Conservation (phyloP, 352 stramenopile genomes). For the Pythium brachiatum region DNA sequence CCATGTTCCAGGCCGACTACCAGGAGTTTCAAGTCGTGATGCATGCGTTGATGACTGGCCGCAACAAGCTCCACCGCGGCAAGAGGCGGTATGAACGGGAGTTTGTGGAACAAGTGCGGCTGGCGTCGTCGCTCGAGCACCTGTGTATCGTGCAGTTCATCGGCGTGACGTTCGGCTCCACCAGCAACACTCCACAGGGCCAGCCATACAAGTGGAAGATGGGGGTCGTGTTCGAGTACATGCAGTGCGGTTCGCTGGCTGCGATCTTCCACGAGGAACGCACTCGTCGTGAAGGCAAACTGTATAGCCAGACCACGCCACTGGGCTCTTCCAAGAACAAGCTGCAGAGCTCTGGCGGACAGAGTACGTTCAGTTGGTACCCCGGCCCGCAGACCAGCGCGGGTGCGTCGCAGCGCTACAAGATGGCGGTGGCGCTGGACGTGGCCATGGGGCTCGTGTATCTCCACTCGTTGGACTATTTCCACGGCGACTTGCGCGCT, state of each 20-base stretch:
- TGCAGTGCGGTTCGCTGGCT: slow-evolving; percentile 60
- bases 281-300: slow-evolving; percentile 53
- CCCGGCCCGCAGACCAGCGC: slow-evolving; percentile 46
- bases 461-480: slow-evolving; percentile 57
- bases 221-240: slow-evolving; percentile 74
- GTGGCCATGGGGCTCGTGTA: slow-evolving; percentile 81
- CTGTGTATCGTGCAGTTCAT: slow-evolving; percentile 78
- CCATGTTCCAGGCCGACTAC: slow-evolving; percentile 62
- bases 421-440: slow-evolving; percentile 75
- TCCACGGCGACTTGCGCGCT: slow-evolving; percentile 56
- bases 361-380: slow-evolving; percentile 25
- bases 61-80: slow-evolving; percentile 41
- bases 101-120: slow-evolving; percentile 67
- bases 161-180: slow-evolving; percentile 59
- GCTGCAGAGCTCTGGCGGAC: not conserved
- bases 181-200: slow-evolving; percentile 28
- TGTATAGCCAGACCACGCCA: slow-evolving; percentile 27
- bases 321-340: not conserved
- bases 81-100: slow-evolving; percentile 37
- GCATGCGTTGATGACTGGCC: slow-evolving; percentile 38
- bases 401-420: slow-evolving; percentile 35
- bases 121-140: slow-evolving; percentile 60
- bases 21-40: slow-evolving; percentile 70
- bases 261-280: slow-evolving; percentile 58
- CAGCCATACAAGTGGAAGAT: slow-evolving; percentile 49